Percentiles rank a stretch among this genome's conserved stretches.
Evolutionary conservation across 2,329 filamentous ascomycete genomes (phyloP).

Genomic region (Trichoderma sp.): DNA sequence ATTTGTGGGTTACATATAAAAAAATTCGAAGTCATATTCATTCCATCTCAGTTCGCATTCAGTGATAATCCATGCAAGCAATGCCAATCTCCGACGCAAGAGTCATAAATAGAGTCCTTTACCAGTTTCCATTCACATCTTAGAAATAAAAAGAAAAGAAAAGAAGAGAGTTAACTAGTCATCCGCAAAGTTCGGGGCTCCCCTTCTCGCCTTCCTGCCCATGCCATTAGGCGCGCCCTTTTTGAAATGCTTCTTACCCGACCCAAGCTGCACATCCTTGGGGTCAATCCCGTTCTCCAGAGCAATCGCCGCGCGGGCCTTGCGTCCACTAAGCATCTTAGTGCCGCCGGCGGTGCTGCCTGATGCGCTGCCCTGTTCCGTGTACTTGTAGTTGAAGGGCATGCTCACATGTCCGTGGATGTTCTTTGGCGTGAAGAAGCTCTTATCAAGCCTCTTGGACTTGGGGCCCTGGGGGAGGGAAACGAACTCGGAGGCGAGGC

Average conservation of each 20-base stretch:
- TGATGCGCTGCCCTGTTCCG: slow-evolving; percentile 65
- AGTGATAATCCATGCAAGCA: neutral
- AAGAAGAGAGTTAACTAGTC: slow-evolving; percentile 5
- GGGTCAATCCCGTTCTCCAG: slow-evolving; percentile 82
- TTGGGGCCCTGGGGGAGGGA: slow-evolving; percentile 63
- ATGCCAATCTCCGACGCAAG: neutral
- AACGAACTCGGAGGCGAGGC: slow-evolving; percentile 46
- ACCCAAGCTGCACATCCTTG: slow-evolving; percentile 63
- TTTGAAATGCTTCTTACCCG: slow-evolving; percentile 93
- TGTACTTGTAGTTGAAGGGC: slow-evolving; percentile 90
- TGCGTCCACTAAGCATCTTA: slow-evolving; percentile 77
- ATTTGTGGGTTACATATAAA: slow-evolving; percentile 10
- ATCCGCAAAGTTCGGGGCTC: neutral
- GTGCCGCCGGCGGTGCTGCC: slow-evolving; percentile 45
- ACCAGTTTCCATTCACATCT: slow-evolving; percentile 9
- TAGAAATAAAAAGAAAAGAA: neutral
- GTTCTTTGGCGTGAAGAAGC: slow-evolving; percentile 74
- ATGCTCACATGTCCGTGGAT: slow-evolving; percentile 65
- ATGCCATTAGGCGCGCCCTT: slow-evolving; percentile 62
- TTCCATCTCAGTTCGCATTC: neutral
- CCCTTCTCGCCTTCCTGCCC: slow-evolving; percentile 42
- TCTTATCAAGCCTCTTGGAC: slow-evolving; percentile 73
- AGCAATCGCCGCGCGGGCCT: slow-evolving; percentile 75
- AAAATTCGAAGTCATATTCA: neutral
- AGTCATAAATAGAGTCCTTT: neutral